These are phyloP conservation scores for Lachancea kluyveri DNA, from an alignment of 805 yeast genomes.

Conservation along the genomic window DNA sequence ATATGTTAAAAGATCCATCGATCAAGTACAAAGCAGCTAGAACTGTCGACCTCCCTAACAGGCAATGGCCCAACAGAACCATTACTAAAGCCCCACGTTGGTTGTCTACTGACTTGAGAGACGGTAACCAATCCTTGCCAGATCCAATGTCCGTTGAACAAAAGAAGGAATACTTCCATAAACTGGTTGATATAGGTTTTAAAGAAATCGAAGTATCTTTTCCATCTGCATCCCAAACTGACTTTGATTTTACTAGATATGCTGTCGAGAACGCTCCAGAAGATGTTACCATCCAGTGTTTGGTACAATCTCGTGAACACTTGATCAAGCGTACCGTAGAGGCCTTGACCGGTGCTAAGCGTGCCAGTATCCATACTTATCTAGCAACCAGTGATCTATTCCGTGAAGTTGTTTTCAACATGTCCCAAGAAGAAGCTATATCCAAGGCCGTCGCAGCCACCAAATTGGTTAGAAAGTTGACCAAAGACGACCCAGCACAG, in stretches of 20 bases:
- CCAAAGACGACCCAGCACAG: constrained; percentile 67
- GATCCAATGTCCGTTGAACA: constrained; percentile 76
- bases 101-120: constrained; percentile 75
- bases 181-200: constrained; percentile 65
- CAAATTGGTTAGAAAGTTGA: constrained; percentile 56
- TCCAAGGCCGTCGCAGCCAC: constrained; percentile 68
- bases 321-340: constrained; percentile 70
- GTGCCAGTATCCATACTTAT: constrained; percentile 66
- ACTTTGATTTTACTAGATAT: constrained; percentile 73
- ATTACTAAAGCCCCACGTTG: constrained; percentile 73
- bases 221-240: constrained; percentile 79
- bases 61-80: constrained; percentile 66
- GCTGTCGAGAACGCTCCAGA: constrained; percentile 76
- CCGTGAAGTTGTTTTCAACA: constrained; percentile 69
- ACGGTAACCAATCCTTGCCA: constrained; percentile 76
- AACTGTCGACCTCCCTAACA: constrained; percentile 49
- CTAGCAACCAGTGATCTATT: constrained; percentile 71
- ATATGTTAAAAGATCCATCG: constrained; percentile 69
- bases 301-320: constrained; percentile 73
- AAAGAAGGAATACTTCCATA: constrained; percentile 69
- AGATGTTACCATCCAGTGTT: constrained; percentile 67
- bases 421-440: constrained; percentile 63
- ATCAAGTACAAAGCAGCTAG: constrained; percentile 51
- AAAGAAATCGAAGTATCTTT: constrained; percentile 77
- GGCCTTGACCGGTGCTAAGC: constrained; percentile 64